Conservation (phyloP, 2,329 filamentous ascomycete species). For the Grosmannia serpens region DNA sequence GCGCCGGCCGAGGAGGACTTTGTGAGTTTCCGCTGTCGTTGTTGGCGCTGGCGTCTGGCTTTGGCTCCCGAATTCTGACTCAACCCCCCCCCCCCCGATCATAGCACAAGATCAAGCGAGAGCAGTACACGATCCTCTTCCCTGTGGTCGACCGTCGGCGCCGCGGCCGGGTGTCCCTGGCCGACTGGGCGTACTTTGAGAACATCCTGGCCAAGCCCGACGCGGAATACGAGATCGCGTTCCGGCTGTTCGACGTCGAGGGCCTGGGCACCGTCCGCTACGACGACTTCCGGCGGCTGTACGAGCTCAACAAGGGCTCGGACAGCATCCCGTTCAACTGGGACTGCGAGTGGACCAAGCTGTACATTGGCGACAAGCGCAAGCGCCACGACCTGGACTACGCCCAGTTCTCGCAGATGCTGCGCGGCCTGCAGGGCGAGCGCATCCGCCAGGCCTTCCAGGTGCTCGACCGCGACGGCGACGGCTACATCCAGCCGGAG, state of each 20-base stretch:
- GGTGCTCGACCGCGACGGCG: constrained; percentile 76
- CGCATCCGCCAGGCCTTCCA: constrained; percentile 92
- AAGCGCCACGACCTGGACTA: constrained; percentile 89
- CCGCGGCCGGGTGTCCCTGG: constrained; percentile 61
- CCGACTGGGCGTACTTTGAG: constrained; percentile 89
- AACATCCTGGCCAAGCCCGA: constrained; percentile 89
- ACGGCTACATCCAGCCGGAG: constrained; percentile 90
- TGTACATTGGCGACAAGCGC: constrained; percentile 84
- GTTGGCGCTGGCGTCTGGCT: background rate
- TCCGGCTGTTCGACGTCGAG: constrained; percentile 86
- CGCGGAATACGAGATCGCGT: constrained; percentile 97
- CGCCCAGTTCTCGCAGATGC: constrained; percentile 94
- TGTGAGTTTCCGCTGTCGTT: constrained; percentile 43
- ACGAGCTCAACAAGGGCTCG: constrained; percentile 78
- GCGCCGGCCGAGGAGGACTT: constrained; percentile 82
- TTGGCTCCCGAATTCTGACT: background rate
- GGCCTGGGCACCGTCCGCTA: constrained; percentile 79
- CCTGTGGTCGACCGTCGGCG: constrained; percentile 72
- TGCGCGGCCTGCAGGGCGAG: constrained; percentile 91
- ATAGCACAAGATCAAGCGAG: constrained; percentile 94
- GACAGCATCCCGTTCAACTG: constrained; percentile 89
- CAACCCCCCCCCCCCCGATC: background rate
- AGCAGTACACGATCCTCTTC: constrained; percentile 93
- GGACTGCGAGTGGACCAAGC: constrained; percentile 90
- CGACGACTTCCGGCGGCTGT: constrained; percentile 73